Conservation (phyloP, 768 basidiomycete genomes). For the Nevesoporus exiguus region DNA sequence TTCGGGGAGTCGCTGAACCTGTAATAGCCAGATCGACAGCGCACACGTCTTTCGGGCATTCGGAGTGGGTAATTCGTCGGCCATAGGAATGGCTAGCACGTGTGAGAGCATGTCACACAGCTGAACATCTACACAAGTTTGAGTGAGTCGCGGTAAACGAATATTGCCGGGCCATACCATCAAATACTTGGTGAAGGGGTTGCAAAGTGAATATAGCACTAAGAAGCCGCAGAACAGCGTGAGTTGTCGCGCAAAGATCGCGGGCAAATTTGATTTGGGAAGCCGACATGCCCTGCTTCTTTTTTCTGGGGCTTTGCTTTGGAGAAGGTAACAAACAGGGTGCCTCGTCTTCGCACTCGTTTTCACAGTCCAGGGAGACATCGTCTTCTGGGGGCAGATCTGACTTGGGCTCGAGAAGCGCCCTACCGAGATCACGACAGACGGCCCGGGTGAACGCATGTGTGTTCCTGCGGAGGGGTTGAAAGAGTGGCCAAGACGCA, state of each 20-base stretch:
- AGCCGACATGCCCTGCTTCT: slow-evolving; percentile 66
- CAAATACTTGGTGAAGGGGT: slow-evolving; percentile 57
- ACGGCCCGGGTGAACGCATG: slow-evolving; percentile 53
- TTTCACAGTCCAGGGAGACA: slow-evolving; percentile 21
- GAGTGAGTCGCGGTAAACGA: slow-evolving; percentile 4
- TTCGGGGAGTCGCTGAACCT: slow-evolving; percentile 64
- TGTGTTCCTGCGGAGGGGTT: slow-evolving; percentile 57
- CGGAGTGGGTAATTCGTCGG: slow-evolving; percentile 67
- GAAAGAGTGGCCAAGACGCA: slow-evolving; percentile 68
- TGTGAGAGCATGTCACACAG: slow-evolving; percentile 57
- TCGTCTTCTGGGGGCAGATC: slow-evolving; percentile 22
- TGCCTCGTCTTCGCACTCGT: slow-evolving; percentile 23
- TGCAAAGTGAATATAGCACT: slow-evolving; percentile 57
- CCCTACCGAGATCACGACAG: slow-evolving; percentile 66
- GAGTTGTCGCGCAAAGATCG: slow-evolving; percentile 71
- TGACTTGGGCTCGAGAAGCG: slow-evolving; percentile 53
- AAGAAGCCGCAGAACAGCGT: slow-evolving; percentile 67
- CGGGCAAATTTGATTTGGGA: slow-evolving; percentile 77
- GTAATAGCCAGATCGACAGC: slow-evolving; percentile 70
- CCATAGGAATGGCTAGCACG: slow-evolving; percentile 69
- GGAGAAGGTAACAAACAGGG: slow-evolving; percentile 59
- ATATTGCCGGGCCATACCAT: slow-evolving; percentile 41
- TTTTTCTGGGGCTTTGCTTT: slow-evolving; percentile 53
- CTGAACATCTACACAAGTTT: slow-evolving; percentile 46
- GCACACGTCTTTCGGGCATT: slow-evolving; percentile 87